These are phyloP conservation scores for Hirschioporus abietinus DNA, from an alignment of 768 basidiomycete species.

Conservation along the genomic window DNA sequence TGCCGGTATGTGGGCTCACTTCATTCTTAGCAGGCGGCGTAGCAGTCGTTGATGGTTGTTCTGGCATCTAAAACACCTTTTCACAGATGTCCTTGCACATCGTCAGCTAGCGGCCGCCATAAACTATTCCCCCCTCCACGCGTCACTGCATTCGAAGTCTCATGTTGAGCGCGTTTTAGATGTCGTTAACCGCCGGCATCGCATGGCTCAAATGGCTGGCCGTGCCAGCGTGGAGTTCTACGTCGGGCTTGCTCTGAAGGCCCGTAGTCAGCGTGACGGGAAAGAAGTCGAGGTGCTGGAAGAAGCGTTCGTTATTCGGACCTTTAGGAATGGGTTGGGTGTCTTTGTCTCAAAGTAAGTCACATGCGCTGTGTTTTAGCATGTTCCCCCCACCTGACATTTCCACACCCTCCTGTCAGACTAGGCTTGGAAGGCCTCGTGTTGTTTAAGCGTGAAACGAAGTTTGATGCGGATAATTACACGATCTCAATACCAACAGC, in stretches of 20 bases:
- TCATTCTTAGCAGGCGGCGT: not conserved
- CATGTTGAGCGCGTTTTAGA: slow-evolving; percentile 85
- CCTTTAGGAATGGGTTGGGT: slow-evolving; percentile 92
- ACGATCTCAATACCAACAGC: slow-evolving; percentile 62
- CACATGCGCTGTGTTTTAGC: not conserved
- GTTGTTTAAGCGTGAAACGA: slow-evolving; percentile 85
- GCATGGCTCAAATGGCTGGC: slow-evolving; percentile 97
- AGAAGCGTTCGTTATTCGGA: slow-evolving; percentile 89
- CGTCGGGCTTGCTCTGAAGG: slow-evolving; percentile 86
- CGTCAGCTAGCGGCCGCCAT: slow-evolving; percentile 92
- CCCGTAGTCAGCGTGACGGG: slow-evolving; percentile 39
- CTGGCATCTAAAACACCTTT: not conserved
- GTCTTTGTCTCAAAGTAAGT: slow-evolving; percentile 88
- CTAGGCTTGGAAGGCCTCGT: slow-evolving; percentile 93
- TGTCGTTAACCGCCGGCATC: slow-evolving; percentile 85
- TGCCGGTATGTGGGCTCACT: slow-evolving; percentile 52
- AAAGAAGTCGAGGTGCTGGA: slow-evolving; percentile 47
- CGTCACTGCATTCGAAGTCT: slow-evolving; percentile 80
- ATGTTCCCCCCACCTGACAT: not conserved
- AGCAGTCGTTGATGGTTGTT: not conserved
- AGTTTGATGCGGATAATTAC: slow-evolving; percentile 91
- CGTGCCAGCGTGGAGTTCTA: slow-evolving; percentile 97
- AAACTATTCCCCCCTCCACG: slow-evolving; percentile 74
- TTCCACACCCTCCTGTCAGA: slow-evolving; percentile 33
- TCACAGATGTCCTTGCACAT: slow-evolving; percentile 83